phyloP scores from a whole-genome alignment of 768 basidiomycete species.

The Pseudohyphozyma bogoriensis region DNA sequence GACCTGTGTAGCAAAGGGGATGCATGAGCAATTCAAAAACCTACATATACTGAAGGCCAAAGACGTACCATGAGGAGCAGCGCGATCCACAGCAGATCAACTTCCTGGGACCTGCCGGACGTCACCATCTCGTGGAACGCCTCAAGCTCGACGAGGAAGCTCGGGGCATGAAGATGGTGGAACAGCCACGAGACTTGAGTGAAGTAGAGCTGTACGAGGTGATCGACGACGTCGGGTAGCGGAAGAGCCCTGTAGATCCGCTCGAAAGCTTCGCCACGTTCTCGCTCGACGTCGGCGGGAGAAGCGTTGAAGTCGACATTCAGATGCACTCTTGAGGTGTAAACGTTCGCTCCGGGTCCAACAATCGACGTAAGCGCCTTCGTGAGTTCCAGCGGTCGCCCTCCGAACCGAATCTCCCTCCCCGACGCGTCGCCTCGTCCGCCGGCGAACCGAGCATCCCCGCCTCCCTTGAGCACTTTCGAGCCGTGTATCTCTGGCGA shows the following conservation, averaged over 20 bases:
- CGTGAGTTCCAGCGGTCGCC: constrained; percentile 13
- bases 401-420: constrained; percentile 13
- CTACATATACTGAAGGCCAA: too few relatives aligned
- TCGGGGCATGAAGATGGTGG: constrained; percentile 12
- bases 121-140: constrained; percentile 18
- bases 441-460: background rate
- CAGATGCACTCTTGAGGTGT: constrained; percentile 1
- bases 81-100: constrained; percentile 20
- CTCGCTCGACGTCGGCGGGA: background rate
- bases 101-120: background rate
- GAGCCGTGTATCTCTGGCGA: too few relatives aligned
- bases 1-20: constrained; percentile 5
- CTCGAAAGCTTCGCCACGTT: constrained; percentile 5
- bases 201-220: constrained; percentile 24
- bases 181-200: constrained; percentile 26
- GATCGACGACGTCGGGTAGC: background rate
- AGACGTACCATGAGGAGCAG: constrained; percentile 25
- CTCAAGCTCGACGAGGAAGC: constrained; percentile 26
- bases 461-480: too few relatives aligned
- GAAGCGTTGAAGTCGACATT: constrained; percentile 21
- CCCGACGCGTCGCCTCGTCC: too few relatives aligned
- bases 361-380: constrained; percentile 21
- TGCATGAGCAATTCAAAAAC: background rate
- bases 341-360: background rate
- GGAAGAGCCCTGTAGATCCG: constrained; percentile 19